Percentiles rank a stretch among this genome's conserved stretches.
phyloP scores from a whole-genome alignment of 768 basidiomycete genomes.

The Paxillus rubicundulus region DNA sequence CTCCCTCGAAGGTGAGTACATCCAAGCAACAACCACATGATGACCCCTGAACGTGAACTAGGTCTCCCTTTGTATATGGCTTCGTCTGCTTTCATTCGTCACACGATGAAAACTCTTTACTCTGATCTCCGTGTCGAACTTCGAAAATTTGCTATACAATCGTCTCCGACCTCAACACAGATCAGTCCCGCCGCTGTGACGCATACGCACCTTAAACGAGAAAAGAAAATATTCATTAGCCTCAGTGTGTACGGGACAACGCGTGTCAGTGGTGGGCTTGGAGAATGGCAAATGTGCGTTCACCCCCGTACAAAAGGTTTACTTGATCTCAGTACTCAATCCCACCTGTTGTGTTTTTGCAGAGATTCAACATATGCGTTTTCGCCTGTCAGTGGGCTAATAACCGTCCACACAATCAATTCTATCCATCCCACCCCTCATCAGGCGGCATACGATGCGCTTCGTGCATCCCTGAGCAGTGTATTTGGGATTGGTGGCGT shows the following conservation, averaged over 20 bases:
- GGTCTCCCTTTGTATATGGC: slow-evolving; percentile 73
- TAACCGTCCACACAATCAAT: slow-evolving; percentile 63
- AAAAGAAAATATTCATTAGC: slow-evolving; percentile 58
- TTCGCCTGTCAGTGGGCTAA: slow-evolving; percentile 62
- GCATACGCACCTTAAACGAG: slow-evolving; percentile 34
- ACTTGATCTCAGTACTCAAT: background rate
- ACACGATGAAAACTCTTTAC: slow-evolving; percentile 74
- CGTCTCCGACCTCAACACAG: slow-evolving; percentile 4
- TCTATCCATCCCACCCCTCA: slow-evolving; percentile 80
- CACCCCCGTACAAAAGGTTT: background rate
- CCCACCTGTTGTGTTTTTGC: slow-evolving; percentile 7
- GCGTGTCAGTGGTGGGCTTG: slow-evolving; percentile 58
- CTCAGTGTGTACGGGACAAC: slow-evolving; percentile 55
- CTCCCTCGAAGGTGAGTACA: slow-evolving; percentile 60
- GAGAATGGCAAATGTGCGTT: slow-evolving; percentile 75
- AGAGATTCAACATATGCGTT: slow-evolving; percentile 75
- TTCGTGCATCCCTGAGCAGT: slow-evolving; percentile 37
- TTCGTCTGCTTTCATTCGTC: slow-evolving; percentile 65
- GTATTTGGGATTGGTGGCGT: slow-evolving; percentile 21
- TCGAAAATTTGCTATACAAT: slow-evolving; percentile 42
- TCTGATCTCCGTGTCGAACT: slow-evolving; percentile 59
- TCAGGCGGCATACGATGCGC: slow-evolving; percentile 62
- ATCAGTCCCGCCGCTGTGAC: background rate
- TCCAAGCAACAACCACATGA: background rate
- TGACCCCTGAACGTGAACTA: slow-evolving; percentile 26